Evolutionary conservation across 106 monocot species (phyloP), one percentile per base, ranked within the genome.

Genomic region (Acorus calamus): DNA sequence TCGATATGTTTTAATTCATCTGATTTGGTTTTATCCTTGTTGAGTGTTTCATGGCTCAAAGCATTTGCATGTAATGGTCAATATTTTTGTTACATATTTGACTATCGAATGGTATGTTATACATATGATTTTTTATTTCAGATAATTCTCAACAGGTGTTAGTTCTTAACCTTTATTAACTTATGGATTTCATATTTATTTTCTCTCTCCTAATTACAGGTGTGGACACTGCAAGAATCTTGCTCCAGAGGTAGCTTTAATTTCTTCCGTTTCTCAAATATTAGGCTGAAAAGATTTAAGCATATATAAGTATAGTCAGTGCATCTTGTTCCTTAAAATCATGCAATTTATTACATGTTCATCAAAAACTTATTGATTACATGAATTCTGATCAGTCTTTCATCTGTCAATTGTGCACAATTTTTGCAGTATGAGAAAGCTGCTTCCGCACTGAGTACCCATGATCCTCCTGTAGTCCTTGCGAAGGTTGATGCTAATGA

Each of bases 161-260:
- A 7, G 50, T 42, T 53, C 2, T 59, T 42, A 13, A 3, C 14
- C 47, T 62, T 63, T 0, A 7, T 64, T 54, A 10, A 42, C 44
- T 55, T 7, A 47, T 4, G 63, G 5, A 64, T 42, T 79, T 11
- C 66, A 2, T 54, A 62, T 67, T 61, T 14, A 57, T 50, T 43
- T 56, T 45, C 45, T 0, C 6, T 66, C 52, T 50, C 28, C 9
- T 7, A 11, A 47, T 65, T n/a, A 69, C 80, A 92, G 92, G 92
- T 92, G 92, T 78, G 92, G 85, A 5, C 92, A 88, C 57, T 92
- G 96, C 74, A 84, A 87, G 71, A 77, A 65, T 14, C 89, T 96
- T 10, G 80, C 82, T 52, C 96, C 96, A 10, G 96, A 96, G 94
- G 94, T 96, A 84, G 64, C 55, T 28, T 28, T 28, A 28, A 28